Base-by-base conservation (phyloP, 345 rosid species). In the Acer yangbiense region DNA sequence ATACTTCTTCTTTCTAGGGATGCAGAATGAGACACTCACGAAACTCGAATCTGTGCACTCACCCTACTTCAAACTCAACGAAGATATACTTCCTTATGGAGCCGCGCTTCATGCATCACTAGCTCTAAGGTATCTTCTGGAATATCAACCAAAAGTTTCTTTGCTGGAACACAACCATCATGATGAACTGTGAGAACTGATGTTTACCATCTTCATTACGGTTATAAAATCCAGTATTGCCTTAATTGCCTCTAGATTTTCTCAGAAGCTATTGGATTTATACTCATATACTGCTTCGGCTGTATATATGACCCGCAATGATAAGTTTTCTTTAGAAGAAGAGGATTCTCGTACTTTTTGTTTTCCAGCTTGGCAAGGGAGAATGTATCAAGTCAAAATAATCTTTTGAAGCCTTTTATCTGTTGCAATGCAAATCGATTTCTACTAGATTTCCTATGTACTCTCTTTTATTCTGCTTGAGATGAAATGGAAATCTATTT, bases 71-170 rank as follows among this genome's bases (percentile, higher is more conserved):
- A 65, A 77, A 65, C 71, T 96, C 72, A 92, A 92, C 9, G 98
- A 96, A 83, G 90, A 92, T 17, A 87, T 62, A 9, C 87, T 93
- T 80, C 96, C 97, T 69, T 90, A 90, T 48, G 99, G 98, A 64
- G 97, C 97, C 74, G 93, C 99, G 0, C 97, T 96, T 72, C 97
- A 93, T 54, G 97, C 97, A 73, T 90, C 98, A 32, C 76, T 96
- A 81, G 95, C 97, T 57, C 69, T 93, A 3, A 84, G 87, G 25
- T 89, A 84, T 80, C 93, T 93, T 83, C 88, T 83, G 14, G 77
- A 86, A 43, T 76, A 68, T 35, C 83, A 77, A 39, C 65, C 75
- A 5, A 78, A 88, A 74, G 73, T 55, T 79, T 81, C 79, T 52
- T 43, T 72, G 10, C 75, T 67, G 1, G 71, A 50, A 71, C 81